A percentile compares a stretch with the other conserved stretches of the same genome.
Conservation (phyloP, 2,329 filamentous ascomycete genomes). For the Exophiala bonariae region DNA sequence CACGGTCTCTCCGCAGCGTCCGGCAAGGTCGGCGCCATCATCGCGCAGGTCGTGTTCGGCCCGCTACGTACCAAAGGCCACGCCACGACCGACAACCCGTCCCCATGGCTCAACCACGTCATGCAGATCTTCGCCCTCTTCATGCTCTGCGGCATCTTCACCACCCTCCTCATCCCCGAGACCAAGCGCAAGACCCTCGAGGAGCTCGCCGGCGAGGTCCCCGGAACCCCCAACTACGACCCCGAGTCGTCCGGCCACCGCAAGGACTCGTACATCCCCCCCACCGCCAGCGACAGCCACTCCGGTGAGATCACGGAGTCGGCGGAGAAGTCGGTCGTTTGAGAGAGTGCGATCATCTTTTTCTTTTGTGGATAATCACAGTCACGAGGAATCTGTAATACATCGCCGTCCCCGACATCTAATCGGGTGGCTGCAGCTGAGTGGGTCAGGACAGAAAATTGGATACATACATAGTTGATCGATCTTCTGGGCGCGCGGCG, state of each 20-base stretch:
- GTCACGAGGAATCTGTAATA: too few relatives aligned
- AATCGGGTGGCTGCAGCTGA: too few relatives aligned
- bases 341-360: neutral
- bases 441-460: too few relatives aligned
- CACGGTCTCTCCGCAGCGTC: conserved; percentile 67
- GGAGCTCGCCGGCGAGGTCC: conserved; percentile 65
- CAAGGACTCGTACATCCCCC: conserved; percentile 19
- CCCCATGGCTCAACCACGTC: conserved; percentile 70
- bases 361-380: too few relatives aligned
- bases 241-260: conserved; percentile 29
- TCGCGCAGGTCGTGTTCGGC: conserved; percentile 66
- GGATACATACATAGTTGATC: too few relatives aligned
- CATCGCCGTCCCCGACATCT: too few relatives aligned
- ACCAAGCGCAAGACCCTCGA: conserved; percentile 74
- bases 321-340: neutral
- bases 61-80: conserved; percentile 62
- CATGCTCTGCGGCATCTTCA: conserved; percentile 74
- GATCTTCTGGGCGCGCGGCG: too few relatives aligned
- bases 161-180: conserved; percentile 73
- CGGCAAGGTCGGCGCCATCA: conserved; percentile 68
- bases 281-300: neutral
- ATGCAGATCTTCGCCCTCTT: conserved; percentile 54
- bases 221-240: conserved; percentile 55
- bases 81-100: conserved; percentile 50
- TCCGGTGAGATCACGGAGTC: neutral